phyloP scores from a whole-genome alignment of 2,329 filamentous ascomycete species.

The Alternaria arbusti region DNA sequence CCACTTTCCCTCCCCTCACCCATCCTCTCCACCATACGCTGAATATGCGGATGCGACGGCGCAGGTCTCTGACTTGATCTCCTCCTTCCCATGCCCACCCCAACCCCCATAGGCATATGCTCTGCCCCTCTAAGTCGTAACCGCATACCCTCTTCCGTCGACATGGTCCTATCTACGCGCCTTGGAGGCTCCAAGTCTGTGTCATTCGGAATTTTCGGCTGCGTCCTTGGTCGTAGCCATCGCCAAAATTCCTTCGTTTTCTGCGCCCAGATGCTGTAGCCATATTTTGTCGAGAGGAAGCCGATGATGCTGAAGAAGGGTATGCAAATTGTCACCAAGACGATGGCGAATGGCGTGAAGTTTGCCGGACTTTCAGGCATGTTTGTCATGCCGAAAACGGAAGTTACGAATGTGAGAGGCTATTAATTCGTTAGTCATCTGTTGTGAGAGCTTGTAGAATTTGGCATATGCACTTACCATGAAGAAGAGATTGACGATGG shows the following conservation, averaged over 20 bases:
- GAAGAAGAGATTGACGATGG: slow-evolving; percentile 67
- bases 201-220: slow-evolving; percentile 8
- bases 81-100: slow-evolving; percentile 1
- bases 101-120: background rate
- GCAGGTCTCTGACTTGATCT: slow-evolving; percentile 17
- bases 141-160: slow-evolving; percentile 39
- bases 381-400: slow-evolving; percentile 62
- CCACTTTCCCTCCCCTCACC: slow-evolving; percentile 36
- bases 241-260: slow-evolving; percentile 39
- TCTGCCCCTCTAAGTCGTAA: background rate
- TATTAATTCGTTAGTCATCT: background rate
- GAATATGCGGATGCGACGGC: slow-evolving; percentile 37
- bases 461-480: slow-evolving; percentile 38
- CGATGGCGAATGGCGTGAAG: slow-evolving; percentile 51
- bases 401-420: slow-evolving; percentile 67
- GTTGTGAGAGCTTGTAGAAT: background rate
- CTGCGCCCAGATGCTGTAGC: slow-evolving; percentile 47
- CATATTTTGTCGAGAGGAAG: slow-evolving; percentile 51
- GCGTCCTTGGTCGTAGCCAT: slow-evolving; percentile 30
- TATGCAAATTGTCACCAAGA: slow-evolving; percentile 51
- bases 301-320: slow-evolving; percentile 56
- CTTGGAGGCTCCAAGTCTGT: slow-evolving; percentile 9
- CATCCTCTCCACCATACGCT: slow-evolving; percentile 37
- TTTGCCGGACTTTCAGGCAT: slow-evolving; percentile 47
- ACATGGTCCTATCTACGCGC: slow-evolving; percentile 29